Base-by-base conservation (phyloP, 2,329 filamentous ascomycete genomes). In the Esteya vermicola region DNA sequence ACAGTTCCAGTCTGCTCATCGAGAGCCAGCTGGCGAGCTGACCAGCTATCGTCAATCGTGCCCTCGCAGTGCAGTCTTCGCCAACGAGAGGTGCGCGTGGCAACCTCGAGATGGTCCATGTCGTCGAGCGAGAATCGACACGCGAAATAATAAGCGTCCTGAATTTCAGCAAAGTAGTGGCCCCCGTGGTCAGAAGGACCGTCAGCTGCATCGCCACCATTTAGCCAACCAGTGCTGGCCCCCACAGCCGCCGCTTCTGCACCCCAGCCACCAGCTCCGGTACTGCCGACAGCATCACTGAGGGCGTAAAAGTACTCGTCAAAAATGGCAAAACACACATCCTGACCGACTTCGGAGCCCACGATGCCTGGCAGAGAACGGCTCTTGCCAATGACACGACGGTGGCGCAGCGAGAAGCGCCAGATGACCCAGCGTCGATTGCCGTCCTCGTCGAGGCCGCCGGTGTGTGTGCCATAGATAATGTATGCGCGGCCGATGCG, bases 31-130 rank as follows among this genome's bases (percentile, higher is more conserved):
- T 68, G 68, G 4, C 88, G 58, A 42, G 75, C 72, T 0, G 73
- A 79, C 81, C 81, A 88, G 3, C 78, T 70, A 48, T 85, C 77
- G 47, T 86, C 80, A 14, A 85, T 75, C 0, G 78, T 72, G 0
- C 81, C 81, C 53, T 86, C 81, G 22, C 60, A 61, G 48, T 84
- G 76, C 37, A 79, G 66, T 14, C 81, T 70, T 8, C 81, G 66
- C 70, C 77, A 85, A 33, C 78, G 65, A 18, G 61, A 58, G 33
- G 55, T 50, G 40, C 65, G 64, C n/a, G 61, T 58, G 45, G 61
- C 59, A 27, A 55, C 54, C 45, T 68, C 58, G n/a, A 64, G 47
- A 8, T 50, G 53, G 2, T 53, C 54, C 9, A 54, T 50, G 22
- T 58, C 55, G 25, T 62, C 50, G 10, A 84, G 60, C 1, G 70